phyloP scores from a whole-genome alignment of 208 protist species.

The Acanthamoeba castellanii region DNA sequence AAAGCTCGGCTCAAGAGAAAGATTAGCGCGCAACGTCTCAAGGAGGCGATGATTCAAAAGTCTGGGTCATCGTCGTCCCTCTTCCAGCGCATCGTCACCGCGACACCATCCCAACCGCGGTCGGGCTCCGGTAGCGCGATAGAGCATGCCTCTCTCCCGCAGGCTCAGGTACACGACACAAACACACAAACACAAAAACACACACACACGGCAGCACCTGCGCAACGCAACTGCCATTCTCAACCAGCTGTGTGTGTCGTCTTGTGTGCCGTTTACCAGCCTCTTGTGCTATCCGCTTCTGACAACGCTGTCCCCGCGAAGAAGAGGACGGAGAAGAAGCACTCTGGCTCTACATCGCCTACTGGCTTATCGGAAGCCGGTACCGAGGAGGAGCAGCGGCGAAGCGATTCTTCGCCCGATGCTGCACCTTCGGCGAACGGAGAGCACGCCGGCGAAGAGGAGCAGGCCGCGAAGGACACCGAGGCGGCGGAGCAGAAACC shows the following conservation, averaged over 20 bases:
- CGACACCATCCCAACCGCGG: neutral
- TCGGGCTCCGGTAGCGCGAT: neutral
- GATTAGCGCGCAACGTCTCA: neutral
- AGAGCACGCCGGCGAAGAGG: neutral
- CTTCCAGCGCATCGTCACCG: slow-evolving; percentile 35
- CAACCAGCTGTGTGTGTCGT: no score
- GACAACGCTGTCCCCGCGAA: no score
- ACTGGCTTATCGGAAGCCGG: no score
- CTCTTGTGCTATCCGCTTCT: no score
- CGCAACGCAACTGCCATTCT: no score
- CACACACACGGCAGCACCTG: no score
- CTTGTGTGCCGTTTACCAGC: no score
- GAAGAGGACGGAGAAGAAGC: no score
- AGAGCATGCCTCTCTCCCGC: neutral
- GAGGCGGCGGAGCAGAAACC: no score
- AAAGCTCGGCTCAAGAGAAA: neutral
- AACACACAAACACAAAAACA: no score
- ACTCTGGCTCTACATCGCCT: no score
- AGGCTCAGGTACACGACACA: neutral
- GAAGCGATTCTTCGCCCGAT: slow-evolving; percentile 21
- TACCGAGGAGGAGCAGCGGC: neutral
- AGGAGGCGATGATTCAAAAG: neutral
- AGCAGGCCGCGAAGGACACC: neutral
- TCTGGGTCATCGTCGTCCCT: neutral
- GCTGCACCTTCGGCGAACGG: neutral